Evolutionary conservation across 2,329 filamentous ascomycete genomes (phyloP), one percentile per base, ranked within the genome.

Genomic region (Chalaropsis ovoidea): DNA sequence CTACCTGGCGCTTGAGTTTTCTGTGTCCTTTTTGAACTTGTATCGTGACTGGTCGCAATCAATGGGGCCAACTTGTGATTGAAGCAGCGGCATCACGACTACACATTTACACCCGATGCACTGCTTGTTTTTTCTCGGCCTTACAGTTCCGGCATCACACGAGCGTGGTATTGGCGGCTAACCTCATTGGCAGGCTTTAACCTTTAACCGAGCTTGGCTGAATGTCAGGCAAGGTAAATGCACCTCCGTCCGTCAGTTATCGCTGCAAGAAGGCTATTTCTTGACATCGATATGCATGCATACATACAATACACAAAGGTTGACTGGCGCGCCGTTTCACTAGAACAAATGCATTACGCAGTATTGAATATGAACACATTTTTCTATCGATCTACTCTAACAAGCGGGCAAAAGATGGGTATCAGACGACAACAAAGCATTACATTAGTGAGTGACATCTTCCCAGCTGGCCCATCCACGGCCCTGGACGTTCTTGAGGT

Each of bases 401-500:
- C 52, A 56, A 43, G 11, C 13, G 42, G 42, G 22, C n/a, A 45
- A 39, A 58, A 63, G 62, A 49, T 66, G 31, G 35, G 39, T 63
- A 62, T 49, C 41, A 61, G 63, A 65, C 52, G 42, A 42, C 10
- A 61, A 31, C 63, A 65, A 61, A 49, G 13, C 24, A 54, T 6
- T 39, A 41, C 43, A 22, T 65, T 60, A 67, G 31, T 67, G 66
- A n/a, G 66, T 62, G 43, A 67, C 91, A 77, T 95, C 66, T 41
- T 67, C 66, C 66, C 66, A 67, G 63, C 66, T 67, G 17, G 63
- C 91, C 92, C 93, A 96, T 70, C 90, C 88, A 70, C 93, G 84
- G 68, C 93, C 93, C 74, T 94, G 87, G 35, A 97, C 91, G 65
- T 89, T 86, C 70, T 86, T 80, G 69, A 97, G 81, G 75, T 96